Evolutionary conservation across 768 basidiomycete species (phyloP).

Genomic region (Mrakia gelida): DNA sequence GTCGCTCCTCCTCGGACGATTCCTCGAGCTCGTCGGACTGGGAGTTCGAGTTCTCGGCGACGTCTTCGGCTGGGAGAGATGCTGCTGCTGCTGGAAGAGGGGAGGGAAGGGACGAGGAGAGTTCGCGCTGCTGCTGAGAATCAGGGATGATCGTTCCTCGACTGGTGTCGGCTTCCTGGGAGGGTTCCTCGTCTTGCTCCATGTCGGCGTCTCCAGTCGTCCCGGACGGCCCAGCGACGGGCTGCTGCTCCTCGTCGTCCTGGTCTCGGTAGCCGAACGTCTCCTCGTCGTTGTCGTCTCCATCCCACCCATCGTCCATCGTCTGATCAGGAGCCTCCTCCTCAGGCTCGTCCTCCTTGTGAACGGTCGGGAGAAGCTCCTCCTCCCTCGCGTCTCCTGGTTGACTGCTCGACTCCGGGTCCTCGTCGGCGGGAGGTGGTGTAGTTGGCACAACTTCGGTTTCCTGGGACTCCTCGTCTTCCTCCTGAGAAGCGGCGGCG

Average conservation of each 20-base stretch:
- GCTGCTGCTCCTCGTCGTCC: not conserved
- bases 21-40: not conserved
- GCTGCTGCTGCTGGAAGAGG: not conserved
- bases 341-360: not conserved
- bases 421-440: not conserved
- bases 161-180: not conserved
- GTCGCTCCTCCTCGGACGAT: not conserved
- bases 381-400: not conserved
- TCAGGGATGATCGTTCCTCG: constrained; percentile 2
- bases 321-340: not conserved
- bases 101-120: not conserved
- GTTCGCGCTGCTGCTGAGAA: not conserved
- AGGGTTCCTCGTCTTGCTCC: not conserved
- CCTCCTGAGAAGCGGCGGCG: not conserved
- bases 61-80: not conserved
- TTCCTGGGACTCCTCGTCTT: not conserved
- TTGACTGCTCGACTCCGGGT: not conserved
- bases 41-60: not conserved
- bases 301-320: not conserved
- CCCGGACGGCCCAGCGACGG: not conserved
- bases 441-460: not conserved
- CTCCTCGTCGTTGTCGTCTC: not conserved
- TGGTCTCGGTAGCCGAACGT: not conserved
- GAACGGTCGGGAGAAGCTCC: not conserved
- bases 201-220: not conserved